Conservation (phyloP, 2,329 filamentous ascomycete species). For the Aspergillus pseudoviridinutans region DNA sequence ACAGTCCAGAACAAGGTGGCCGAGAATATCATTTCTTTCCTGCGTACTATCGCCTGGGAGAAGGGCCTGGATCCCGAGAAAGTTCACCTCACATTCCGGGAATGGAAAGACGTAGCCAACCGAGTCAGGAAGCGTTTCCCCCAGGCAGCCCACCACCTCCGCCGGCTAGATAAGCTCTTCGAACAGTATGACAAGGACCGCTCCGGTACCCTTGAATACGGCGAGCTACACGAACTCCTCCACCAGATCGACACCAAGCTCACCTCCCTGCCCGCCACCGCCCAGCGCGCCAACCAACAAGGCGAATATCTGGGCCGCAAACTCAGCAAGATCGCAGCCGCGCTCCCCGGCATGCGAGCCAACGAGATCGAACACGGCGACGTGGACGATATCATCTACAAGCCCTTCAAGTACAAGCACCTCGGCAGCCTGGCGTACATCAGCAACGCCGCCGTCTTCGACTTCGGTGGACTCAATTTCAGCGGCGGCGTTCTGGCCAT, state of each 20-base stretch:
- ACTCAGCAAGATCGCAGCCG: conserved; percentile 83
- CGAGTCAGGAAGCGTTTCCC: conserved; percentile 87
- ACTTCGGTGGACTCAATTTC: conserved; percentile 73
- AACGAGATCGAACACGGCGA: conserved; percentile 88
- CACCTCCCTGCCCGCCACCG: conserved; percentile 89
- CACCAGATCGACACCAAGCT: conserved; percentile 92
- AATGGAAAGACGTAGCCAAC: conserved; percentile 82
- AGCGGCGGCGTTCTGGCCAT: conserved; percentile 86
- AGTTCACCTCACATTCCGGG: conserved; percentile 77
- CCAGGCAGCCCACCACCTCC: conserved; percentile 80
- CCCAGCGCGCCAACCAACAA: conserved; percentile 94
- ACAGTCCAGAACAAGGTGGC: conserved; percentile 98
- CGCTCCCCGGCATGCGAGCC: conserved; percentile 67
- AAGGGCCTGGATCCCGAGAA: conserved; percentile 84
- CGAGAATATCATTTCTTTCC: conserved; percentile 83
- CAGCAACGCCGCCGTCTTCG: conserved; percentile 94
- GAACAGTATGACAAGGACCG: conserved; percentile 89
- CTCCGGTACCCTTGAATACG: conserved; percentile 88
- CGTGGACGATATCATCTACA: conserved; percentile 86
- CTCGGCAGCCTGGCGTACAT: conserved; percentile 91
- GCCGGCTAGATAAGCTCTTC: conserved; percentile 86
- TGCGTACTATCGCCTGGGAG: conserved; percentile 86
- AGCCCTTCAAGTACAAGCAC: conserved; percentile 90
- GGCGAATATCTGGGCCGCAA: conserved; percentile 89
- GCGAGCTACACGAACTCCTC: conserved; percentile 82